These are phyloP conservation scores for Apiosordaria backusii DNA, from an alignment of 495 filamentous ascomycete species.

Conservation along the genomic window DNA sequence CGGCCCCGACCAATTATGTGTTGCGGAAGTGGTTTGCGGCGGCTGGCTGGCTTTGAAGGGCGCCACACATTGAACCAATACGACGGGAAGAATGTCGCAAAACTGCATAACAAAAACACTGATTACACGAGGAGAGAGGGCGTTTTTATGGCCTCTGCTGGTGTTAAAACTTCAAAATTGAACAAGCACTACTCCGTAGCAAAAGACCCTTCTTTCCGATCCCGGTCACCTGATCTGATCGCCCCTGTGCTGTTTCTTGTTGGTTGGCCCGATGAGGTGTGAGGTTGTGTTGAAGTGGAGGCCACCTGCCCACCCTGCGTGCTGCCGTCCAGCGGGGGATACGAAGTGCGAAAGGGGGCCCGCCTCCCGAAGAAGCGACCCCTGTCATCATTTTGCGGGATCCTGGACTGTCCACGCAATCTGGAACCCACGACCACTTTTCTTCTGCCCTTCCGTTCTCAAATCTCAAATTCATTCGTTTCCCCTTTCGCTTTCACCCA, in stretches of 20 bases:
- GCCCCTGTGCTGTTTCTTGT: neutral
- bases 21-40: neutral
- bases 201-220: neutral
- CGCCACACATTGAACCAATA: neutral
- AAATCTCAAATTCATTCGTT: conserved; percentile 21
- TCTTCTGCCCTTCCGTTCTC: neutral
- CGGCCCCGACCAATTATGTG: neutral
- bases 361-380: neutral
- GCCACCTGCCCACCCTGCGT: neutral
- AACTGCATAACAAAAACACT: neutral
- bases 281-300: neutral
- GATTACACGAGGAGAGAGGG: neutral
- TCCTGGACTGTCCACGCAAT: neutral
- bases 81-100: neutral
- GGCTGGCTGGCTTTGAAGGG: neutral
- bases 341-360: neutral
- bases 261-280: neutral
- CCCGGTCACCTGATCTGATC: neutral
- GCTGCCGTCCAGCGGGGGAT: neutral
- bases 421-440: neutral
- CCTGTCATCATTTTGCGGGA: neutral
- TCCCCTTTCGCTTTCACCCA: conserved; percentile 13
- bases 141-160: neutral
- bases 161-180: neutral
- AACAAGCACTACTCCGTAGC: too few species aligned